Evolutionary conservation across 75 land plant genomes (phyloP).

Genomic region (Ceratopteris richardii): DNA sequence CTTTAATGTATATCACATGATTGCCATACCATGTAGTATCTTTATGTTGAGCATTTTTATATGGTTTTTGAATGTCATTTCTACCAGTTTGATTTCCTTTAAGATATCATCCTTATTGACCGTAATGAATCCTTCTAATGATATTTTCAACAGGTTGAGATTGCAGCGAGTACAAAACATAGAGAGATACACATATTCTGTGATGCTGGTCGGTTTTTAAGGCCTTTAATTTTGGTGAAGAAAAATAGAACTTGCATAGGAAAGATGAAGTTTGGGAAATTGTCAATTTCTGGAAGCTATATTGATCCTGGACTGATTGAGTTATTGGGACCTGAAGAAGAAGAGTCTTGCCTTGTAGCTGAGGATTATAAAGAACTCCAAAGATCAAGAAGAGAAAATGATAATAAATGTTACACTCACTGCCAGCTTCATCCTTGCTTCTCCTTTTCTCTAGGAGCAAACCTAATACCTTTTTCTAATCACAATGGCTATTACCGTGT

Average conservation of each 20-base stretch:
- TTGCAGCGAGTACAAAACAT: constrained; percentile 46
- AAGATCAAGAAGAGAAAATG: neutral
- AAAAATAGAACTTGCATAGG: constrained; percentile 7
- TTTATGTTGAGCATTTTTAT: too few species aligned
- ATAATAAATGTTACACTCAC: constrained; percentile 39
- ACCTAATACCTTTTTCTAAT: constrained; percentile 80
- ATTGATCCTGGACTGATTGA: constrained; percentile 56
- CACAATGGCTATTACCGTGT: constrained; percentile 71
- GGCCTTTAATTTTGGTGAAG: constrained; percentile 68
- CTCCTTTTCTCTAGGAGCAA: constrained; percentile 64
- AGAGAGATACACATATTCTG: constrained; percentile 63
- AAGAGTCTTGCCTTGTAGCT: constrained; percentile 32
- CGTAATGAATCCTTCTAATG: too few species aligned
- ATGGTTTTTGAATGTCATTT: too few species aligned
- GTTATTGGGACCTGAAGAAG: constrained; percentile 81
- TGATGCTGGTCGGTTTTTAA: constrained; percentile 86
- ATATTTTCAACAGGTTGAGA: constrained; percentile 54
- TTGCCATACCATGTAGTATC: too few species aligned
- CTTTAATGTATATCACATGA: too few species aligned
- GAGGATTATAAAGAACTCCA: neutral
- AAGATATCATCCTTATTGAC: too few species aligned
- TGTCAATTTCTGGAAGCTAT: constrained; percentile 21
- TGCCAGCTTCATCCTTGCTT: constrained; percentile 76
- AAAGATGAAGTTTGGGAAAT: constrained; percentile 14
- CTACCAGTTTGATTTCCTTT: too few species aligned